phyloP scores from a whole-genome alignment of 1,284 basidiomycete genomes.

The Puccinia polysora region DNA sequence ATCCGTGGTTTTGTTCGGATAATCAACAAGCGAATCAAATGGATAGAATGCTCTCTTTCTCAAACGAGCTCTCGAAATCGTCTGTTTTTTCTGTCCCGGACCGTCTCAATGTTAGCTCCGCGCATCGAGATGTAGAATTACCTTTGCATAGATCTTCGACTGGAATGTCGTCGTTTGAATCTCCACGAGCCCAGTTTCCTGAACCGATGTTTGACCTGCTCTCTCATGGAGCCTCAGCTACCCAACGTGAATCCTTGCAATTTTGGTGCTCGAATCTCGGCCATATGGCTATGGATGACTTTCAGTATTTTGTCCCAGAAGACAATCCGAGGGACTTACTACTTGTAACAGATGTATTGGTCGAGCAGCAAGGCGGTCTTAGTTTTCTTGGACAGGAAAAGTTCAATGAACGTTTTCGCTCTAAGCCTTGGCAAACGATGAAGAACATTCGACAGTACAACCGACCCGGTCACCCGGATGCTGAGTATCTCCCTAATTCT shows the following conservation, averaged over 20 bases:
- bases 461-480: slow-evolving; percentile 19
- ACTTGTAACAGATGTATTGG: slow-evolving; percentile 26
- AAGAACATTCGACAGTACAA: slow-evolving; percentile 27
- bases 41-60: no score
- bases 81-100: no score
- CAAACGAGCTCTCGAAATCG: no score
- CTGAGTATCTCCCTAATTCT: slow-evolving; percentile 3
- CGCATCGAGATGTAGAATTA: no score
- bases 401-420: slow-evolving; percentile 23
- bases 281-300: not conserved
- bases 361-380: slow-evolving; percentile 33
- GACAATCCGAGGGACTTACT: not conserved
- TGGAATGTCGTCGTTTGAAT: not conserved
- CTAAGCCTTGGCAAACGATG: slow-evolving; percentile 32
- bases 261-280: not conserved
- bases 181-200: no score
- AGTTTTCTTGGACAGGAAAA: slow-evolving; percentile 7
- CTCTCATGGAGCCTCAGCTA: not conserved
- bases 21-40: no score
- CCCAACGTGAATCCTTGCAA: not conserved
- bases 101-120: no score
- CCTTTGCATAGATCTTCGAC: not conserved
- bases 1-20: no score
- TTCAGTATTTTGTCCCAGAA: not conserved
- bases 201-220: not conserved